Base-by-base conservation (phyloP, 108 stramenopile species). In the Cyclotella kingstonii region DNA sequence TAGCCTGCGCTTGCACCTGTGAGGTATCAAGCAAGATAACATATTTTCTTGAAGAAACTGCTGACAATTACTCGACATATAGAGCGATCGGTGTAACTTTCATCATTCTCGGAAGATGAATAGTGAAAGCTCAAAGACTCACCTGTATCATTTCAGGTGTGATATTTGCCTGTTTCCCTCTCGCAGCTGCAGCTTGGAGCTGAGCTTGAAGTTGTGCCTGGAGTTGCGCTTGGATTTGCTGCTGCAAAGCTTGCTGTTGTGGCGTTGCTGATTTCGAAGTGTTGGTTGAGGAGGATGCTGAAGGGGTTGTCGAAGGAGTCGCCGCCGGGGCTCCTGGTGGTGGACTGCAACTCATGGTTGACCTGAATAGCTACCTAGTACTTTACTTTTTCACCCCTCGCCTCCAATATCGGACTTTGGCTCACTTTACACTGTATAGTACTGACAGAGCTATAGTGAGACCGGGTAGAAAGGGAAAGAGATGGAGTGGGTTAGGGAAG, bases 151-250 rank as follows among this genome's bases (percentile, higher is more conserved):
- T 87, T 61, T 86, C 90, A 4, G 87, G 90, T 0, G 90, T 86
- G 50, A 91, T 91, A 69, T 86, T 85, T 22, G 87, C 90, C 60
- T 88, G 85, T 45, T 91, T 87, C 29, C 90, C 90, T 33, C 87
- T 82, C 33, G 85, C 84, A 11, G 90, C 90, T 6, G 90, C 90
- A 8, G 90, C 90, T 55, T 85, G 82, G 14, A 91, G 76, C 57
- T 91, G 90, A 18, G 73, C 75, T 51, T 91, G 90, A 18, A 91
- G 64, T 48, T 91, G 90, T 5, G 70, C 68, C 63, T 91, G 90
- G 7, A 91, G 69, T 65, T 91, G 90, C 11, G 84, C 82, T 56
- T 90, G 89, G 52, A 90, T 90, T 56, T 90, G 89, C 50, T 87
- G 84, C 48, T 91, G 90, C 21, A 91, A 60, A 25, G 83, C 79